Percentiles rank a stretch among this genome's conserved stretches.
These are phyloP conservation scores for Phaeoacremonium minimum DNA, from an alignment of 2,329 filamentous ascomycete species.

Conservation along the genomic window DNA sequence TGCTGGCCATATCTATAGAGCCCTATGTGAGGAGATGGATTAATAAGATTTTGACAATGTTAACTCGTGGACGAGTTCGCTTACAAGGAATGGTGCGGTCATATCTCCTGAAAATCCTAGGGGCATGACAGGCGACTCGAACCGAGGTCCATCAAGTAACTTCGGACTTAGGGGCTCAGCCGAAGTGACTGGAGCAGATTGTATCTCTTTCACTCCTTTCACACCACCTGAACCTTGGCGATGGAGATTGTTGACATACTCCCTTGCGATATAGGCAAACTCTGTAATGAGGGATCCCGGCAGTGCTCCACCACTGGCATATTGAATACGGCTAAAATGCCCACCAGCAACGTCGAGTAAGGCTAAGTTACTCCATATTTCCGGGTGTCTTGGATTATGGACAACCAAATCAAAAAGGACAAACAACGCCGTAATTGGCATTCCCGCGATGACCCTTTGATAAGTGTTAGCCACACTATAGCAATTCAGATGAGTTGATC, in stretches of 20 bases:
- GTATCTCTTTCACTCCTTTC: too few species aligned
- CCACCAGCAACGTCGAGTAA: conserved; percentile 34
- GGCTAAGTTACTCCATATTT: conserved; percentile 28
- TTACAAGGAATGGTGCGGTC: too few species aligned
- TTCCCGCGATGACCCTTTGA: conserved; percentile 23
- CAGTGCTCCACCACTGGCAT: conserved; percentile 26
- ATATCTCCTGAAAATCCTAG: too few species aligned
- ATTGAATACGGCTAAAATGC: conserved; percentile 37
- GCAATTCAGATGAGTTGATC: neutral
- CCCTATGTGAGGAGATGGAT: too few species aligned
- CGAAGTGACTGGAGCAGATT: too few species aligned
- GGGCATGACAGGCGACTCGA: too few species aligned
- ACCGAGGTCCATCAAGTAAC: too few species aligned
- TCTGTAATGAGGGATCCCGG: conserved; percentile 30
- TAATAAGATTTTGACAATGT: too few species aligned
- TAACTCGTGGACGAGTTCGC: too few species aligned
- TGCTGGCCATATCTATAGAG: too few species aligned
- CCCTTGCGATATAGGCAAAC: conserved; percentile 34
- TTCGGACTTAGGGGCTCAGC: too few species aligned
- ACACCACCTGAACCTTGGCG: neutral
- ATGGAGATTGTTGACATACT: conserved; percentile 26
- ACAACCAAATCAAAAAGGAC: conserved; percentile 36
- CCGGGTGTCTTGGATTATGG: conserved; percentile 26
- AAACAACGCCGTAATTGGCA: conserved; percentile 31
- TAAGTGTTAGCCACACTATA: neutral